Conservation (phyloP, 2,329 filamentous ascomycete species). For the Alternaria novae-zelandiae region DNA sequence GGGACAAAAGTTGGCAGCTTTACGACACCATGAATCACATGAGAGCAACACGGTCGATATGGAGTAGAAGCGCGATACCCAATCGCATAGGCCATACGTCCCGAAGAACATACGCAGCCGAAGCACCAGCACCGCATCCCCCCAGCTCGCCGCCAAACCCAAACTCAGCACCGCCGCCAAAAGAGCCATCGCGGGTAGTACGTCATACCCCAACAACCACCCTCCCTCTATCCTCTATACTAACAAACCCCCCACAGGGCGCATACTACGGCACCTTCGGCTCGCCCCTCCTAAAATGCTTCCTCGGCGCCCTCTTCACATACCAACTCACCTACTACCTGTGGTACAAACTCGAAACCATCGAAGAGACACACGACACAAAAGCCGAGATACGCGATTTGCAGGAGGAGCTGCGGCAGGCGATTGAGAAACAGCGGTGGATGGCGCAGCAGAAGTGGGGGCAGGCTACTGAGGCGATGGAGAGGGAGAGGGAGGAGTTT, state of each 20-base stretch:
- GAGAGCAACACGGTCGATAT: constrained; percentile 9
- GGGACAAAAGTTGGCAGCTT: not conserved
- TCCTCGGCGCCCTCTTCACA: constrained; percentile 76
- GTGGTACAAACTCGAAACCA: constrained; percentile 76
- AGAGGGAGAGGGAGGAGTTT: constrained; percentile 17
- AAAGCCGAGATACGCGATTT: constrained; percentile 26
- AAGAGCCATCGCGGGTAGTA: constrained; percentile 31
- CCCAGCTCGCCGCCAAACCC: constrained; percentile 20
- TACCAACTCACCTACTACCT: constrained; percentile 79
- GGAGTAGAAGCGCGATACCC: not conserved
- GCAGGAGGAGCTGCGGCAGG: constrained; percentile 31
- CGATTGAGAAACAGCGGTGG: constrained; percentile 24
- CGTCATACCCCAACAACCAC: constrained; percentile 12
- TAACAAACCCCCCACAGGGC: constrained; percentile 33
- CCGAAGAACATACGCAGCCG: constrained; percentile 24
- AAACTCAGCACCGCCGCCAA: constrained; percentile 17
- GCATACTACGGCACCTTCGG: constrained; percentile 78
- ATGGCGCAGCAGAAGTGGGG: constrained; percentile 10
- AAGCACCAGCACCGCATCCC: constrained; percentile 15
- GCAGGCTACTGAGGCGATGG: constrained; percentile 11
- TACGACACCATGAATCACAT: constrained; percentile 20
- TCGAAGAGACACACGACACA: constrained; percentile 69
- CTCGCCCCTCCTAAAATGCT: constrained; percentile 74
- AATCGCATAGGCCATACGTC: constrained; percentile 8
- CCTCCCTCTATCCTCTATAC: not conserved